phyloP scores from a whole-genome alignment of 2,329 filamentous ascomycete genomes.

The Cadophora sp. region DNA sequence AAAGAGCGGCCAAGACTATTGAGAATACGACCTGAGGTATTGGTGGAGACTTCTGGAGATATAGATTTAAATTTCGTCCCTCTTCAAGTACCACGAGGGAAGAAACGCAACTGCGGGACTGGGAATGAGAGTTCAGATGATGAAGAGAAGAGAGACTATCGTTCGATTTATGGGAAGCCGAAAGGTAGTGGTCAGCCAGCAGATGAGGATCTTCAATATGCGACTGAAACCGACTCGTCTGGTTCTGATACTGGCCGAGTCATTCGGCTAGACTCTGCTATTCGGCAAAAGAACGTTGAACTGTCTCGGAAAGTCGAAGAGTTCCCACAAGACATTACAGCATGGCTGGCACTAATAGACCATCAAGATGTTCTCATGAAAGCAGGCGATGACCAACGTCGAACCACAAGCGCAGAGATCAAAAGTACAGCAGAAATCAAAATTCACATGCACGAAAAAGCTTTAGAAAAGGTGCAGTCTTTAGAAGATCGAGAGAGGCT shows the following conservation, averaged over 20 bases:
- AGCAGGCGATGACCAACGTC: conserved; percentile 53
- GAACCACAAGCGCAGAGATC: conserved; percentile 64
- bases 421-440: conserved; percentile 80
- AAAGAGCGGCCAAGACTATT: conserved; percentile 50
- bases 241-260: conserved; percentile 46
- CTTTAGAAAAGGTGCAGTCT: conserved; percentile 63
- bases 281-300: conserved; percentile 62
- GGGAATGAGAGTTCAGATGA: conserved; percentile 50
- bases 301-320: conserved; percentile 70
- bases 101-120: conserved; percentile 40
- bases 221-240: conserved; percentile 50
- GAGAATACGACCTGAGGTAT: conserved; percentile 46
- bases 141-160: conserved; percentile 62
- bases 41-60: conserved; percentile 33
- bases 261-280: conserved; percentile 50
- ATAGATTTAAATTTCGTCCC: conserved; percentile 55
- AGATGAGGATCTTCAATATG: conserved; percentile 50
- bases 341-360: conserved; percentile 80
- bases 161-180: conserved; percentile 70
- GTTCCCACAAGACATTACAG: conserved; percentile 68
- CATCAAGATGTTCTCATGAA: conserved; percentile 76
- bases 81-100: conserved; percentile 47
- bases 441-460: conserved; percentile 79
- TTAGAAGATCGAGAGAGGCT: conserved; percentile 61
- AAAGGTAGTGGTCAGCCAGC: conserved; percentile 49